Evolutionary conservation across 768 basidiomycete species (phyloP).

Genomic region (Xerocomellus intermedius): DNA sequence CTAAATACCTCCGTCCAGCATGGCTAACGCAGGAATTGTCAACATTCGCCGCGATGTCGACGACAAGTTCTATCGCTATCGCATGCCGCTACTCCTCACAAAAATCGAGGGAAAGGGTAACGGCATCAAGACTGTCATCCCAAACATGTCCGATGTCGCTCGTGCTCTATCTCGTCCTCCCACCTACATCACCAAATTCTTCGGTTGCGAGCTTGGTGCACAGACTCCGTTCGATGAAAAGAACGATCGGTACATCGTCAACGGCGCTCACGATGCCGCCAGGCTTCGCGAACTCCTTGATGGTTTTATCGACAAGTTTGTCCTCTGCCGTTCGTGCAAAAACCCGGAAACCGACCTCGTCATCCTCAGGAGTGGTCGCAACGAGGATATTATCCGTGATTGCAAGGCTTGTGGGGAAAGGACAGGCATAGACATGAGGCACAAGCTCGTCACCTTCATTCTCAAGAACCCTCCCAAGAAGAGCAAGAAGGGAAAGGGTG

Average conservation of each 20-base stretch:
- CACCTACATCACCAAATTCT: slow-evolving; percentile 97
- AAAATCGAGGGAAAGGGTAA: slow-evolving; percentile 99
- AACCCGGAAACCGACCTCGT: slow-evolving; percentile 97
- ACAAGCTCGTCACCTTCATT: slow-evolving; percentile 95
- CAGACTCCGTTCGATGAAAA: slow-evolving; percentile 96
- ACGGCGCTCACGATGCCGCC: slow-evolving; percentile 89
- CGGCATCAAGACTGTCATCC: slow-evolving; percentile 98
- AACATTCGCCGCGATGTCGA: slow-evolving; percentile 96
- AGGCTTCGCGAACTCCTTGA: slow-evolving; percentile 96
- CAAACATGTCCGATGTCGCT: slow-evolving; percentile 98
- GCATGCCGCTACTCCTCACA: slow-evolving; percentile 92
- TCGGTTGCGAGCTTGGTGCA: slow-evolving; percentile 97
- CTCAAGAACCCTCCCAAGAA: slow-evolving; percentile 95
- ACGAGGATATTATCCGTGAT: slow-evolving; percentile 88
- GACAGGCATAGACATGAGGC: slow-evolving; percentile 91
- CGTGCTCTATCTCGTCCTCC: slow-evolving; percentile 93
- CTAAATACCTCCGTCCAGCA: slow-evolving; percentile 64
- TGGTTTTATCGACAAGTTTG: slow-evolving; percentile 97
- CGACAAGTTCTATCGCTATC: slow-evolving; percentile 96
- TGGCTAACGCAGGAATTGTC: slow-evolving; percentile 79
- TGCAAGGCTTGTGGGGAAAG: slow-evolving; percentile 98
- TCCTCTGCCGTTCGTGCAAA: slow-evolving; percentile 96
- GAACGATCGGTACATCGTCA: slow-evolving; percentile 97
- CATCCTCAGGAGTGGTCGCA: slow-evolving; percentile 77
- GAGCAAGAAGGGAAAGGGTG: slow-evolving; percentile 49